These are phyloP conservation scores for Podila epigama DNA, from an alignment of 192 early-diverging fungal species.

Conservation along the genomic window DNA sequence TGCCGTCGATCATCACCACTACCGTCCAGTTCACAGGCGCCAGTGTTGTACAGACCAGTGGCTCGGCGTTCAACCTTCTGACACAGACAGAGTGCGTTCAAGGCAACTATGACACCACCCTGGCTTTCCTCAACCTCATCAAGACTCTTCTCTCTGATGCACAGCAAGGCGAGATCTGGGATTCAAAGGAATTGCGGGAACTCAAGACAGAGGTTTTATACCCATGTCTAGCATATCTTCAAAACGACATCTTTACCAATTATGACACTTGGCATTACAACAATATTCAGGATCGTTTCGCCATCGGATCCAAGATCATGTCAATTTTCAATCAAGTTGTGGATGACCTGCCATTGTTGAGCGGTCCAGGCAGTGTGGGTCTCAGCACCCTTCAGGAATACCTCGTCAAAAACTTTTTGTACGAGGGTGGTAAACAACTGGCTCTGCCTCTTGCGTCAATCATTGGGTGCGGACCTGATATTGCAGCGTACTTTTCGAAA, in stretches of 20 bases:
- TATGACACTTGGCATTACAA: constrained; percentile 54
- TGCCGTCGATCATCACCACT: constrained; percentile 38
- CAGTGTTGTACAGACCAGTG: constrained; percentile 29
- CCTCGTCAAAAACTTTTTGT: constrained; percentile 52
- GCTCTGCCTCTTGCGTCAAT: constrained; percentile 53
- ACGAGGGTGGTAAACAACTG: constrained; percentile 57
- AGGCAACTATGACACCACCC: constrained; percentile 40
- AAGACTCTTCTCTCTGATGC: constrained; percentile 24
- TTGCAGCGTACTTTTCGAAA: constrained; percentile 45
- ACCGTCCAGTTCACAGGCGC: constrained; percentile 40
- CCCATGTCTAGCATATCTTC: constrained; percentile 47
- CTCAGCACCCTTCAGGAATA: constrained; percentile 44
- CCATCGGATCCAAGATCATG: constrained; percentile 41
- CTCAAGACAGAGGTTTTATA: constrained; percentile 38
- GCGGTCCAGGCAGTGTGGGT: constrained; percentile 11
- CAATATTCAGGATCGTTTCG: constrained; percentile 38
- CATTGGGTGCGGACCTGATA: constrained; percentile 49
- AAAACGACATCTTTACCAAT: constrained; percentile 45
- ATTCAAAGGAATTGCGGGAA: constrained; percentile 34
- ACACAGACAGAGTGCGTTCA: constrained; percentile 27
- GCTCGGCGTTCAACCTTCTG: constrained; percentile 19
- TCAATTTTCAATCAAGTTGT: constrained; percentile 43
- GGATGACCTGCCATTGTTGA: constrained; percentile 25
- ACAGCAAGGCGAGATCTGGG: constrained; percentile 34
- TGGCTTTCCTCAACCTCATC: constrained; percentile 46